Base-by-base conservation (phyloP, 2,329 filamentous ascomycete species). In the Exserohilum turcica region DNA sequence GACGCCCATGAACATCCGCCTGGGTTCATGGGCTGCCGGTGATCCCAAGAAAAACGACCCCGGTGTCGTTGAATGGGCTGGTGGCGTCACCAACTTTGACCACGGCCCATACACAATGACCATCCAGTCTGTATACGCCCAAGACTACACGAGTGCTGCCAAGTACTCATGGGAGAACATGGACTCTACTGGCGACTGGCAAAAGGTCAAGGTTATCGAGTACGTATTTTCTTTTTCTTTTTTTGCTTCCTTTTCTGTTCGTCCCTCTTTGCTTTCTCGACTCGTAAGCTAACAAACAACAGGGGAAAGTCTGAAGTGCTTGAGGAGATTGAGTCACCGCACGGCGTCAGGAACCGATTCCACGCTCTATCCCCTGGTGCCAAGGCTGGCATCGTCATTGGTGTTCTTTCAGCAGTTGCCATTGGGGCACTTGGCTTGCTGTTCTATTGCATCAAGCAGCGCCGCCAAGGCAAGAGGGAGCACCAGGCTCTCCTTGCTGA, bases 51-150 rank as follows among this genome's bases (percentile, higher is more conserved):
- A 73, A 57, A 75, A 76, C 61, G 59, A 65, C 31, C 58, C 61
- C 13, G 67, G 65, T 47, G 65, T 66, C 13, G 62, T 70, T 5
- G 61, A 82, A 54, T 88, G 86, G 86, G 84, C 85, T 50, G 88
- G 86, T 59, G 88, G 88, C 55, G 76, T 78, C 46, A 90, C 88
- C 36, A 80, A 91, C 71, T 92, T 87, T 72, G 69, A 72, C 43
- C 67, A 83, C 21, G 86, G 79, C 0, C 90, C 90, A 0, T 93
- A 84, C 77, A 86, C 81, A 64, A 92, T 92, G 89, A 85, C 84
- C 55, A 82, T 93, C 60, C 84, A 89, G 78, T 84, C 80, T 27
- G 76, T 85, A 29, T 77, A 79, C 27, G 79, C 82, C 47, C 66
- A 75, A 57, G 85, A 83, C 75, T 84, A 82, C 66, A 84, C 79